Evolutionary conservation across 2,329 filamentous ascomycete species (phyloP).

Genomic region (Cadophora luteo-olivacea): DNA sequence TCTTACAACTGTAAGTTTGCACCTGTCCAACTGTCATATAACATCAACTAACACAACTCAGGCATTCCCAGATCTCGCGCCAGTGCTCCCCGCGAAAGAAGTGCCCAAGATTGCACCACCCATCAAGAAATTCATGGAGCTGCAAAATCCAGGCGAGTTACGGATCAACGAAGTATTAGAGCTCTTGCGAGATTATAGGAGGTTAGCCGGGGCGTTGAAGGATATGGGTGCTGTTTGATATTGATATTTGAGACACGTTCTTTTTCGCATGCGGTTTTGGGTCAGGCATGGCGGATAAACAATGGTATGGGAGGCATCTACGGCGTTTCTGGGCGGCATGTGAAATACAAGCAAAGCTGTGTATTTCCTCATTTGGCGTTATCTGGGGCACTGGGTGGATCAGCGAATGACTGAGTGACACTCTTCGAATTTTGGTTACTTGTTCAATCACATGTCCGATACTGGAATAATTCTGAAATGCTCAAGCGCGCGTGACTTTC

Average conservation of each 20-base stretch:
- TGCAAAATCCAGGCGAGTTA: slow-evolving; percentile 73
- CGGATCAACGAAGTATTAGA: slow-evolving; percentile 76
- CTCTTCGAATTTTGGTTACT: not conserved
- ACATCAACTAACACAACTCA: slow-evolving; percentile 41
- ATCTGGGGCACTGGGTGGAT: not conserved
- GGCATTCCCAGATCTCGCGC: slow-evolving; percentile 67
- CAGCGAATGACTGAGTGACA: not conserved
- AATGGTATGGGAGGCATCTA: not conserved
- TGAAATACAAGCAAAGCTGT: slow-evolving; percentile 2
- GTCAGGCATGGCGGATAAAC: not conserved
- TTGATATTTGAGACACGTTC: not conserved
- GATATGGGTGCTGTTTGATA: slow-evolving; percentile 62
- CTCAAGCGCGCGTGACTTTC: too few relatives aligned
- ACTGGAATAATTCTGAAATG: too few relatives aligned
- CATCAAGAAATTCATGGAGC: slow-evolving; percentile 74
- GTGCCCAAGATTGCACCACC: slow-evolving; percentile 66
- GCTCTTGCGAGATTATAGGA: slow-evolving; percentile 75
- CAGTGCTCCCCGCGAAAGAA: slow-evolving; percentile 61
- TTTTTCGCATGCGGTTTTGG: not conserved
- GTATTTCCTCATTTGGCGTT: slow-evolving; percentile 6
- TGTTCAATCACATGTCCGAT: too few relatives aligned
- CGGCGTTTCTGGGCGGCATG: slow-evolving; percentile 5
- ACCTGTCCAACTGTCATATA: not conserved
- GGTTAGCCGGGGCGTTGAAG: slow-evolving; percentile 69
- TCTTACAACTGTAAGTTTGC: slow-evolving; percentile 58